Base-by-base conservation (phyloP, 306 rosid species). In the Inga oerstediana region DNA sequence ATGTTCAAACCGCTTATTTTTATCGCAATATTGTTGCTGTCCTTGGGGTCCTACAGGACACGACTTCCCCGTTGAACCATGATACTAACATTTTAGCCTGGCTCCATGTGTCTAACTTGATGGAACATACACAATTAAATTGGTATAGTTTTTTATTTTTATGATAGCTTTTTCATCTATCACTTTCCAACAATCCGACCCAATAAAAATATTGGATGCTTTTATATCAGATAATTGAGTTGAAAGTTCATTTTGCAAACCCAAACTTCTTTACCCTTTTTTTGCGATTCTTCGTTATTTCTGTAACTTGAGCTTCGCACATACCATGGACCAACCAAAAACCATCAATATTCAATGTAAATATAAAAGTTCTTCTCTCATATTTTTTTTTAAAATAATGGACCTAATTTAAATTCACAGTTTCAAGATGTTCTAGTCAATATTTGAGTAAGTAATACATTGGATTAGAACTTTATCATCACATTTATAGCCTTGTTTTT, bases 21-120 rank as follows among this genome's bases (percentile, higher is more conserved):
- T 39, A 67, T 49, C 77, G 7, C 41, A 81, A 78, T 44, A 34
- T 65, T 77, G 67, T 75, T 70, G 84, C 62, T 81, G 88, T 62
- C 76, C 64, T 80, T 41, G 88, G 76, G 88, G 76, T 43, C 88
- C 88, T 72, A 81, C 81, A 64, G 75, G 73, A 75, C 58, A 65
- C 72, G 88, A 85, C 82, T 76, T 84, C 49, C 34, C 10, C 64
- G 76, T 70, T 85, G 48, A 76, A 77, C 76, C 79, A 72, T 67
- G 70, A 79, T 78, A 22, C 61, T 65, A 75, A 72, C 73, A 75
- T 77, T 4, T 75, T 32, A 56, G 54, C 58, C 43, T 81, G 75
- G 61, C 67, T 59, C 58, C 82, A 61, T 69, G 56, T 77, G 77
- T 72, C 35, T 80, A 81, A 77, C 83, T 72, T 52, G 59, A 79